Evolutionary conservation across 805 yeast species (phyloP), one percentile per base, ranked within the genome.

Genomic region (Yarrowia osloensis): DNA sequence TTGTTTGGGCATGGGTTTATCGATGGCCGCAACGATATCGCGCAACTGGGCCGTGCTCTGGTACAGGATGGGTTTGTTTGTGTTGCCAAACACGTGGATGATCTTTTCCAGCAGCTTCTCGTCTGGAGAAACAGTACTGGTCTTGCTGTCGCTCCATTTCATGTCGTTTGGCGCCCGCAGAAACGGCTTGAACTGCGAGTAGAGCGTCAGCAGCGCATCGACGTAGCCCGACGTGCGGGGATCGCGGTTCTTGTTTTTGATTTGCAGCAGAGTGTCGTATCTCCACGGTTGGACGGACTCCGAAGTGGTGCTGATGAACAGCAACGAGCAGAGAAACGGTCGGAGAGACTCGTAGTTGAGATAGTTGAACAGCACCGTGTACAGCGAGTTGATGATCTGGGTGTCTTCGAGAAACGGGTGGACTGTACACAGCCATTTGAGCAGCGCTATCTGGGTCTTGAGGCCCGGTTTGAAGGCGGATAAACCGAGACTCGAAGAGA

Each of bases 201-300:
- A 59, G 12, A 59, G 31, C 19, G 24, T 42, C 19, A 59, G 52
- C 3, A 59, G 31, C 28, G 65, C 46, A n/a, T 65, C 65, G 8
- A 65, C 29, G 50, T 29, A 19, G 0, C 65, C 33, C 1, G 63
- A 29, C 5, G 65, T 49, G 12, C 67, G 46, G 1, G 40, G 47
- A 29, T 65, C 65, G 4, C 65, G 39, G 65, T 65, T 39, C n/a
- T 65, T 39, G 50, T 65, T 47, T 19, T 54, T 65, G 50, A 54
- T 39, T 21, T 65, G 65, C 13, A 59, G 22, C 31, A 59, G 40
- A 9, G 40, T 44, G 42, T 59, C 65, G 31, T 59, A 59, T 42
- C 65, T 28, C 65, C 65, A 59, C 3, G 42, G 40, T 11, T 42
- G 50, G 6, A 59, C 65, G 3, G 65, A 19, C 21, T 28, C 50